Evolutionary conservation across 1,284 basidiomycete genomes (phyloP).

Genomic region (Ceratobasidium sp.): DNA sequence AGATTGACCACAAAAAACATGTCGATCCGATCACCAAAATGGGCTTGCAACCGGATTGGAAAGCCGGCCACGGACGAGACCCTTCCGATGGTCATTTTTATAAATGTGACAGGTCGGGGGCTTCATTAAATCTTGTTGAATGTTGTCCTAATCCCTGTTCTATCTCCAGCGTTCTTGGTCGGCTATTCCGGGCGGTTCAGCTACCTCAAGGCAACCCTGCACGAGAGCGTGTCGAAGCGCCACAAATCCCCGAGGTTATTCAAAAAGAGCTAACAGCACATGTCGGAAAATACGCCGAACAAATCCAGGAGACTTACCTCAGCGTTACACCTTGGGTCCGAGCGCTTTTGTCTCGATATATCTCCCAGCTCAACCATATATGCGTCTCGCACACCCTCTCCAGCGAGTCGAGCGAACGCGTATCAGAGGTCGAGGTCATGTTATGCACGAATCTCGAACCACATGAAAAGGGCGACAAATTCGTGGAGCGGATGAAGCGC

Average conservation of each 20-base stretch:
- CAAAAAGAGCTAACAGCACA: not conserved
- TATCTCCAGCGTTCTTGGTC: slow-evolving; percentile 64
- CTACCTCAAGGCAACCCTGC: slow-evolving; percentile 51
- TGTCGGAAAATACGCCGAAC: not conserved
- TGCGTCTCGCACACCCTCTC: slow-evolving; percentile 42
- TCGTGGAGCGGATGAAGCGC: slow-evolving; percentile 42
- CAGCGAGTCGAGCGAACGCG: slow-evolving; percentile 28
- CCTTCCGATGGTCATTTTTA: slow-evolving; percentile 20
- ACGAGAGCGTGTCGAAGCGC: not conserved
- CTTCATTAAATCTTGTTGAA: too few relatives aligned
- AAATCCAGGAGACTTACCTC: not conserved
- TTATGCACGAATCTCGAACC: slow-evolving; percentile 45
- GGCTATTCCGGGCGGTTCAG: slow-evolving; percentile 66
- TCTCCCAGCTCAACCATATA: slow-evolving; percentile 43
- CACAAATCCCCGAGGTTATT: not conserved
- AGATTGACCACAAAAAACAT: slow-evolving; percentile 4
- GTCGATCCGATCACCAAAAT: not conserved
- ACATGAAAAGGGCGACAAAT: not conserved
- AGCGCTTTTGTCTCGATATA: slow-evolving; percentile 29
- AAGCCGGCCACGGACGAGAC: slow-evolving; percentile 35
- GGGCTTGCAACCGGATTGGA: slow-evolving; percentile 27
- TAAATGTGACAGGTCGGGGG: slow-evolving; percentile 24
- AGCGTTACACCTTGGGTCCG: not conserved
- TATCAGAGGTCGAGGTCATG: slow-evolving; percentile 44
- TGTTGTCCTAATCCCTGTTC: not conserved